Percentiles rank a stretch among this genome's conserved stretches.
Conservation (phyloP, 2,329 filamentous ascomycete species). For the Neodidymelliopsis sp. region DNA sequence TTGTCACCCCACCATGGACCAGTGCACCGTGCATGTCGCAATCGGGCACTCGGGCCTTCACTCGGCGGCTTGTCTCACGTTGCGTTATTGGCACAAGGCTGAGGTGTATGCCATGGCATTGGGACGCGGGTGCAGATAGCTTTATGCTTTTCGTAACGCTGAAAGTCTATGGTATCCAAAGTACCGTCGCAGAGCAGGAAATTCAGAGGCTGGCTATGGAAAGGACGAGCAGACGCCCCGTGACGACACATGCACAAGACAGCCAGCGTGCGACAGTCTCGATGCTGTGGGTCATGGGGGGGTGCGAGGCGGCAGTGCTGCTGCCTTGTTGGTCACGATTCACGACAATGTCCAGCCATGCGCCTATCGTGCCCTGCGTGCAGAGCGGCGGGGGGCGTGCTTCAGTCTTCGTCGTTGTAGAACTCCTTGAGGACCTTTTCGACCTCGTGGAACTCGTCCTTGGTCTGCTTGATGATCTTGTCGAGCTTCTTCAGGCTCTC, state of each 20-base stretch:
- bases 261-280: conserved; percentile 2
- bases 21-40: conserved; percentile 11
- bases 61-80: conserved; percentile 5
- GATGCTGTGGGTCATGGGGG: conserved; percentile 3
- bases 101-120: conserved; percentile 5
- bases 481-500: conserved; percentile 72
- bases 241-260: conserved; percentile 8
- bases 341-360: conserved; percentile 13
- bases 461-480: conserved; percentile 73
- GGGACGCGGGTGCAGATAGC: neutral
- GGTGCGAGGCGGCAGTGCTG: conserved; percentile 5
- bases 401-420: conserved; percentile 62
- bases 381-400: neutral
- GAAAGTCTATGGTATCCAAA: conserved; percentile 20
- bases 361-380: conserved; percentile 3
- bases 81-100: conserved; percentile 6
- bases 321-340: conserved; percentile 10
- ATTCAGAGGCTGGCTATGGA: conserved; percentile 13
- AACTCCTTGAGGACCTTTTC: conserved; percentile 75
- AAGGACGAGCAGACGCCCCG: conserved; percentile 8
- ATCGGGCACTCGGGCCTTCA: conserved; percentile 7
- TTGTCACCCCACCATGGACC: conserved; percentile 17
- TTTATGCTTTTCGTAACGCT: conserved; percentile 21
- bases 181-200: conserved; percentile 13
- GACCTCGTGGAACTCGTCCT: conserved; percentile 77